These are phyloP conservation scores for Candida sp. DNA, from an alignment of 1,139 yeast genomes.

Conservation along the genomic window DNA sequence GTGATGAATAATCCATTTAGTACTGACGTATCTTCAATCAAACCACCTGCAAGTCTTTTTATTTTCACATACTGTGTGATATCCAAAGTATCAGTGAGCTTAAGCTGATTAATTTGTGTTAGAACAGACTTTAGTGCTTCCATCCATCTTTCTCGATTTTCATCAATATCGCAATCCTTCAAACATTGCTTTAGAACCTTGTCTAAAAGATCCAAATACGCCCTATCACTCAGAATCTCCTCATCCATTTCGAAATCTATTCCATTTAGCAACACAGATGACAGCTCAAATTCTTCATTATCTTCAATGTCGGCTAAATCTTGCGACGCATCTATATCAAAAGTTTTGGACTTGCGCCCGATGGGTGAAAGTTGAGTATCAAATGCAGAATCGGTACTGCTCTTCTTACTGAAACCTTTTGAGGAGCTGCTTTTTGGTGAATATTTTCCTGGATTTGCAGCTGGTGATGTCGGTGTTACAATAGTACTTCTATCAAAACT, in stretches of 20 bases:
- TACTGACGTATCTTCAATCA: conserved; percentile 53
- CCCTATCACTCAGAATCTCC: conserved; percentile 7
- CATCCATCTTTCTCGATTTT: conserved; percentile 42
- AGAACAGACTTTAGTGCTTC: conserved; percentile 22
- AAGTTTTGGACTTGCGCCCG: not conserved
- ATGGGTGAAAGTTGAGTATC: conserved; percentile 1
- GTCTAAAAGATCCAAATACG: conserved; percentile 23
- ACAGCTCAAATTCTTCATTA: conserved; percentile 2
- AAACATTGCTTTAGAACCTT: conserved; percentile 62
- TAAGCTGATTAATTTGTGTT: conserved; percentile 23
- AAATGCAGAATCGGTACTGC: not conserved
- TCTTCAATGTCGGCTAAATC: conserved; percentile 1
- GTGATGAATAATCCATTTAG: conserved; percentile 85
- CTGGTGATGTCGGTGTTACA: conserved; percentile 15
- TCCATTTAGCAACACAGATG: conserved; percentile 4
- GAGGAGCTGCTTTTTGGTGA: conserved; percentile 1
- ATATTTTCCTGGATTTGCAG: conserved; percentile 8
- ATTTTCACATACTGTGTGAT: conserved; percentile 85
- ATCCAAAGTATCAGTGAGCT: conserved; percentile 71
- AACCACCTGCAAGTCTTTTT: conserved; percentile 79
- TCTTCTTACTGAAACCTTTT: not conserved
- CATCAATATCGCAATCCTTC: conserved; percentile 47
- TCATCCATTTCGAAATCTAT: conserved; percentile 5
- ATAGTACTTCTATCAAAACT: conserved; percentile 17
- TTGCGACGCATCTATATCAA: conserved; percentile 1